phyloP scores from a whole-genome alignment of 768 basidiomycete genomes.

The Agaricus blazei region DNA sequence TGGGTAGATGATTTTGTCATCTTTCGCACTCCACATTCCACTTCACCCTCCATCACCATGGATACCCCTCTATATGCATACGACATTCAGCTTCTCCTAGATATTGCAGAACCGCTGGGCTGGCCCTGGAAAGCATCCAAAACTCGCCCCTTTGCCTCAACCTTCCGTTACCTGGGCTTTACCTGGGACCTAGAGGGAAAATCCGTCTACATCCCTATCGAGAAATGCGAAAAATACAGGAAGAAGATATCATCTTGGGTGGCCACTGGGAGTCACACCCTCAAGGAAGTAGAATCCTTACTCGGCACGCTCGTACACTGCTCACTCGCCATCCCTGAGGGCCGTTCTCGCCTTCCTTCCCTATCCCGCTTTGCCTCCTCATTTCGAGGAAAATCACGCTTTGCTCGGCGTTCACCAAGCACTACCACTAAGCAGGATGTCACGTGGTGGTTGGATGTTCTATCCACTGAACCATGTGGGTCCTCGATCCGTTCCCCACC shows the following conservation, averaged over 20 bases:
- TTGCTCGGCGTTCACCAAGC: too few relatives aligned
- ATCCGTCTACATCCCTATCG: constrained; percentile 18
- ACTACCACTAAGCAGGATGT: too few relatives aligned
- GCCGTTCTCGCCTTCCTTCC: background rate
- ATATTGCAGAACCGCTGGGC: constrained; percentile 19
- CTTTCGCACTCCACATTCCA: constrained; percentile 14
- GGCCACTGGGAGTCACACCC: constrained; percentile 8
- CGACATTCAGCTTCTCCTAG: constrained; percentile 18
- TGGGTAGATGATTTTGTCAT: constrained; percentile 37
- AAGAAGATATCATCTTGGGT: constrained; percentile 2
- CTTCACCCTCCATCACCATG: constrained; percentile 17
- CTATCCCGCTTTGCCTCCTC: background rate
- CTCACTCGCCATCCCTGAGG: background rate
- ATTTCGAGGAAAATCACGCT: too few relatives aligned
- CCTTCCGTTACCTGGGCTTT: constrained; percentile 28
- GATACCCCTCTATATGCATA: background rate
- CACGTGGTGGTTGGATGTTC: background rate
- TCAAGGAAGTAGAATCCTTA: background rate
- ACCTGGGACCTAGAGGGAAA: constrained; percentile 23
- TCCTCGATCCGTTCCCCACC: constrained; percentile 11
- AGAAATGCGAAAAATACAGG: background rate
- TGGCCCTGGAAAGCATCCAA: constrained; percentile 29
- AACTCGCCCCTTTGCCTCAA: constrained; percentile 12
- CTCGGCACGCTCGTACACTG: background rate
- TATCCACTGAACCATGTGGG: background rate